A percentile compares a stretch with the other conserved stretches of the same genome.
These are phyloP conservation scores for Citrus mangshanensis DNA, from an alignment of 345 rosid genomes.

Conservation along the genomic window DNA sequence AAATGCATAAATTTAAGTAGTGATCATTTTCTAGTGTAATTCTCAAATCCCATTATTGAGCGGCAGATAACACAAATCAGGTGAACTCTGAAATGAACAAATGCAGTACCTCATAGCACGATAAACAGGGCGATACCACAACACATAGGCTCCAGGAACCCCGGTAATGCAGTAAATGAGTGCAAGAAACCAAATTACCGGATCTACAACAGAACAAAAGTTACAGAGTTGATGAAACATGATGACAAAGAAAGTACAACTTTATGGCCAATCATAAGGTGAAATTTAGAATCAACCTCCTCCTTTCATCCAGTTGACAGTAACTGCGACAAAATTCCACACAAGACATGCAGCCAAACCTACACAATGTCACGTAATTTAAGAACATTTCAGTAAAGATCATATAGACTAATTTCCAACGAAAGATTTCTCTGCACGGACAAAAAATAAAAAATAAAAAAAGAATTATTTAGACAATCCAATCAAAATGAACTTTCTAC, in stretches of 20 bases:
- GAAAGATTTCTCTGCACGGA: neutral
- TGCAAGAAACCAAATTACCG: slow-evolving; percentile 93
- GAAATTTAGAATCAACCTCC: slow-evolving; percentile 51
- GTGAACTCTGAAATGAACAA: neutral
- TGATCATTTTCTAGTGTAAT: neutral
- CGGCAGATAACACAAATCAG: neutral
- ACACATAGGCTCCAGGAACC: slow-evolving; percentile 81
- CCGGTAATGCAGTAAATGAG: slow-evolving; percentile 86
- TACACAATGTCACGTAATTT: slow-evolving; percentile 27
- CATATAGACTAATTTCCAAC: neutral
- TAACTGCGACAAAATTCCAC: slow-evolving; percentile 89
- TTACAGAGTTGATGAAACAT: slow-evolving; percentile 13
- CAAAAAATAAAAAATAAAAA: neutral
- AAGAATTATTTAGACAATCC: neutral
- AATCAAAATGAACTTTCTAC: neutral
- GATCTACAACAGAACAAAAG: slow-evolving; percentile 44
- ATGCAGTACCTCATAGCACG: slow-evolving; percentile 84
- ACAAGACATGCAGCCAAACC: slow-evolving; percentile 73
- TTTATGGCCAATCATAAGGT: neutral
- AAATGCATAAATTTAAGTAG: neutral
- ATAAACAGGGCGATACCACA: slow-evolving; percentile 97
- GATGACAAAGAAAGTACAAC: slow-evolving; percentile 2
- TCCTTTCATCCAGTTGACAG: slow-evolving; percentile 88
- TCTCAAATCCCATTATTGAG: neutral
- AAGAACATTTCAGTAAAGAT: slow-evolving; percentile 5